These are phyloP conservation scores for Cornus controversa DNA, from an alignment of 148 eudicot genomes.

Conservation along the genomic window DNA sequence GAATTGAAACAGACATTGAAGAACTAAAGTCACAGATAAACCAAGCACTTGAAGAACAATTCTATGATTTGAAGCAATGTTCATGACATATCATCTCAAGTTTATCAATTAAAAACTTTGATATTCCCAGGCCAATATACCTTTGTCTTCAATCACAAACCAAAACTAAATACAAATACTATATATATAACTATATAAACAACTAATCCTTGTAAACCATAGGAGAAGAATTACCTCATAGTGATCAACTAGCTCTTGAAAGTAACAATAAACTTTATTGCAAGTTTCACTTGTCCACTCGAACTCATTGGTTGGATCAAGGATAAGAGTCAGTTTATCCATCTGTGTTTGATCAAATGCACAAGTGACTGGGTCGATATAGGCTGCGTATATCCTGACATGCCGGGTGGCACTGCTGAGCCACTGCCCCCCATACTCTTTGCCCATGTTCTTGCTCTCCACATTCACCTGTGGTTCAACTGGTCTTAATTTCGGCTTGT, in stretches of 20 bases:
- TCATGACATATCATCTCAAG: not conserved
- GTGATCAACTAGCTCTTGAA: constrained; percentile 87
- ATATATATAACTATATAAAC: not conserved
- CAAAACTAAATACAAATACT: not conserved
- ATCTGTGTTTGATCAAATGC: constrained; percentile 84
- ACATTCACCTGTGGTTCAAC: constrained; percentile 68
- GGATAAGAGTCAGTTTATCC: constrained; percentile 85
- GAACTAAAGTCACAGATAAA: not conserved
- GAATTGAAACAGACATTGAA: not conserved
- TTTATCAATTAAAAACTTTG: too few relatives aligned
- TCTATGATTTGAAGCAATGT: not conserved
- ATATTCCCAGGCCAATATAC: too few relatives aligned
- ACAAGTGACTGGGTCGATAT: constrained; percentile 72
- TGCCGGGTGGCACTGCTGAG: constrained; percentile 86
- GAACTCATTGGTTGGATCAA: constrained; percentile 84
- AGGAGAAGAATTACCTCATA: constrained; percentile 60
- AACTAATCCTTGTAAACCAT: not conserved
- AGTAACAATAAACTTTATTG: constrained; percentile 62
- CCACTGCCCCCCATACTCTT: constrained; percentile 93
- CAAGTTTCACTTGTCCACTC: constrained; percentile 76
- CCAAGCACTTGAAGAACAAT: not conserved
- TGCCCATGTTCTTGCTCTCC: constrained; percentile 65
- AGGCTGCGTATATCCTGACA: constrained; percentile 85
- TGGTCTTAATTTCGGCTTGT: constrained; percentile 40
- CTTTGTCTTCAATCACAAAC: not conserved